Evolutionary conservation across 2,329 filamentous ascomycete genomes (phyloP).

Genomic region (Fusarium sp.): DNA sequence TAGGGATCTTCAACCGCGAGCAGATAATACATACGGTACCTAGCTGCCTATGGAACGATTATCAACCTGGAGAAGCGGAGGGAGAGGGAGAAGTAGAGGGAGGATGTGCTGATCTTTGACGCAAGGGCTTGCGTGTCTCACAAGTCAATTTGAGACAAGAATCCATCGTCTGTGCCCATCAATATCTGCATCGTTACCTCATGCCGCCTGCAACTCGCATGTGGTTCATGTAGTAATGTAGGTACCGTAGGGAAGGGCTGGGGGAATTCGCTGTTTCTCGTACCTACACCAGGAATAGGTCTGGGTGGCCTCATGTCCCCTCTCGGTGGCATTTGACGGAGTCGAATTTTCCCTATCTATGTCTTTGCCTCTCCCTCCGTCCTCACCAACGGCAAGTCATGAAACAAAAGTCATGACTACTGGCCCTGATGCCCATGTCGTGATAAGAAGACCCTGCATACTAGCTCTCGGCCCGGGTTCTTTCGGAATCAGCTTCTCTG

Average conservation of each 20-base stretch:
- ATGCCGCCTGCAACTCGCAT: constrained; percentile 23
- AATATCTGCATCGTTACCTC: constrained; percentile 28
- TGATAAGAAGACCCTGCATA: constrained; percentile 36
- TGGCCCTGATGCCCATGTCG: constrained; percentile 8
- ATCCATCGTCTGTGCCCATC: constrained; percentile 6
- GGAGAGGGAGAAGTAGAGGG: constrained; percentile 7
- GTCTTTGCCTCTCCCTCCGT: not conserved
- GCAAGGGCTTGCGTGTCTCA: constrained; percentile 1
- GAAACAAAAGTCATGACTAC: constrained; percentile 14
- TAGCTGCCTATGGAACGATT: too few species aligned
- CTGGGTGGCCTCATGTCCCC: constrained; percentile 3
- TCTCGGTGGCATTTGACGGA: not conserved
- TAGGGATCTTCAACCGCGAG: not conserved
- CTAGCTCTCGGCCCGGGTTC: constrained; percentile 32
- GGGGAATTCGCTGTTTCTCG: not conserved
- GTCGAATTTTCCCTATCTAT: constrained; percentile 19
- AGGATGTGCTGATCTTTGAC: constrained; percentile 8
- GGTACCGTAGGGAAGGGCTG: not conserved
- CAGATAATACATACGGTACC: too few species aligned
- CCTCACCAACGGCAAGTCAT: constrained; percentile 2
- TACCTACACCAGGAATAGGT: not conserved
- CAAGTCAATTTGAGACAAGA: not conserved
- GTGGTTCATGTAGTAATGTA: constrained; percentile 14
- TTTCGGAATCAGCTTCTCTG: constrained; percentile 35
- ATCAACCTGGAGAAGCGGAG: constrained; percentile 16